These are phyloP conservation scores for Thymus quinquecostatus DNA, from an alignment of 257 asterid genomes.

Conservation along the genomic window DNA sequence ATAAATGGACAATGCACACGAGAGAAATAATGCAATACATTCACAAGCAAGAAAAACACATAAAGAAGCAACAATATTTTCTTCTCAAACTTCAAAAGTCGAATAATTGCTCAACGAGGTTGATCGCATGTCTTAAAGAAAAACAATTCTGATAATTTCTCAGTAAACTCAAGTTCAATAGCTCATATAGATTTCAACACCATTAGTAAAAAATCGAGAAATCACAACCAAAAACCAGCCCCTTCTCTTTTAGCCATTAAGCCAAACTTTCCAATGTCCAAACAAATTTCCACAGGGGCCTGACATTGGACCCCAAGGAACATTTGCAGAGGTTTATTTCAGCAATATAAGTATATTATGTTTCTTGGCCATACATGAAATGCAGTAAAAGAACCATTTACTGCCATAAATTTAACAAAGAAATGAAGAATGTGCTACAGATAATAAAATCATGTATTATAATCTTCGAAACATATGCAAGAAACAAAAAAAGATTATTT, in stretches of 20 bases:
- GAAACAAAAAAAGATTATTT: not conserved
- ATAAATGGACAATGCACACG: conserved; percentile 22
- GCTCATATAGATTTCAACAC: not conserved
- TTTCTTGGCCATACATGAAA: conserved; percentile 1
- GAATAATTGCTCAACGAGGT: not conserved
- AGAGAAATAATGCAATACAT: not conserved
- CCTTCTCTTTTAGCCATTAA: not conserved
- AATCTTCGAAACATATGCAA: not conserved
- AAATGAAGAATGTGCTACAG: not conserved
- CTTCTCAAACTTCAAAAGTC: not conserved
- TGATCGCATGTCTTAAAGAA: not conserved
- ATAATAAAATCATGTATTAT: not conserved
- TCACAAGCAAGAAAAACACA: conserved; percentile 14
- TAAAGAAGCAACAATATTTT: not conserved
- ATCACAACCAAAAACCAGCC: conserved; percentile 18
- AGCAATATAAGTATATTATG: not conserved
- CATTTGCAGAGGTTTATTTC: not conserved
- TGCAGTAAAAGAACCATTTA: not conserved
- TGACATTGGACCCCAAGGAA: not conserved
- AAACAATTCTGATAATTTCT: not conserved
- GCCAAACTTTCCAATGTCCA: too few relatives aligned
- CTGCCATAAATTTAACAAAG: not conserved
- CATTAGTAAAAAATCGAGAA: conserved; percentile 7
- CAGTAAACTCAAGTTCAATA: conserved; percentile 5
- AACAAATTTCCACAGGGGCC: not conserved